Conservation (phyloP, 2,329 filamentous ascomycete species). For the Coniosporium tulheliwenetii region DNA sequence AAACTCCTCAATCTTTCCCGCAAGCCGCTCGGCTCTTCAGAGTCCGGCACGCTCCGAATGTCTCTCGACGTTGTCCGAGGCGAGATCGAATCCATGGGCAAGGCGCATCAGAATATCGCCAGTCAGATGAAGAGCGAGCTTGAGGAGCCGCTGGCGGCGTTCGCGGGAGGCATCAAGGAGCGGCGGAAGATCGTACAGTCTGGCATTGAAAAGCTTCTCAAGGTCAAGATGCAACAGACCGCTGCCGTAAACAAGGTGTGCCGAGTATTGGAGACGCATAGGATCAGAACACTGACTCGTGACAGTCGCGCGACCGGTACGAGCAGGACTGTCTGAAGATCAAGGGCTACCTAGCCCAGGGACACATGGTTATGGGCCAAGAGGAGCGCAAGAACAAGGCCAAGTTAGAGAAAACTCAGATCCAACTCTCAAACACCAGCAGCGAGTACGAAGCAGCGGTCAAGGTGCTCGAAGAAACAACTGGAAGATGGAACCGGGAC, state of each 20-base stretch:
- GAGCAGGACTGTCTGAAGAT: slow-evolving; percentile 98
- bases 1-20: slow-evolving; percentile 75
- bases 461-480: slow-evolving; percentile 89
- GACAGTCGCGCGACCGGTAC: slow-evolving; percentile 73
- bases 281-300: slow-evolving; percentile 6
- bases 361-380: slow-evolving; percentile 99
- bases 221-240: slow-evolving; percentile 85
- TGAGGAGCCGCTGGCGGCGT: slow-evolving; percentile 83
- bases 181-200: slow-evolving; percentile 89
- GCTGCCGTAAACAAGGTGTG: slow-evolving; percentile 74
- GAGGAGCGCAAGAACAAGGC: slow-evolving; percentile 98
- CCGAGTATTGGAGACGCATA: slow-evolving; percentile 1
- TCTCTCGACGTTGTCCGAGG: slow-evolving; percentile 79
- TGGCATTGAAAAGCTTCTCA: slow-evolving; percentile 86
- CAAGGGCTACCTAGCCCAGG: slow-evolving; percentile 94
- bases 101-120: slow-evolving; percentile 80
- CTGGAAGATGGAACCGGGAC: slow-evolving; percentile 88
- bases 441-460: slow-evolving; percentile 87
- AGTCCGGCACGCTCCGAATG: slow-evolving; percentile 65
- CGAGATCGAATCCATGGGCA: slow-evolving; percentile 86
- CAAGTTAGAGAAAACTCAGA: slow-evolving; percentile 96
- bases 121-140: slow-evolving; percentile 91
- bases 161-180: slow-evolving; percentile 91
- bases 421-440: slow-evolving; percentile 81
- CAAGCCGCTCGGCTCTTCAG: slow-evolving; percentile 78